Conservation (phyloP, 129 eudicot genomes). For the Artemisia annua region DNA sequence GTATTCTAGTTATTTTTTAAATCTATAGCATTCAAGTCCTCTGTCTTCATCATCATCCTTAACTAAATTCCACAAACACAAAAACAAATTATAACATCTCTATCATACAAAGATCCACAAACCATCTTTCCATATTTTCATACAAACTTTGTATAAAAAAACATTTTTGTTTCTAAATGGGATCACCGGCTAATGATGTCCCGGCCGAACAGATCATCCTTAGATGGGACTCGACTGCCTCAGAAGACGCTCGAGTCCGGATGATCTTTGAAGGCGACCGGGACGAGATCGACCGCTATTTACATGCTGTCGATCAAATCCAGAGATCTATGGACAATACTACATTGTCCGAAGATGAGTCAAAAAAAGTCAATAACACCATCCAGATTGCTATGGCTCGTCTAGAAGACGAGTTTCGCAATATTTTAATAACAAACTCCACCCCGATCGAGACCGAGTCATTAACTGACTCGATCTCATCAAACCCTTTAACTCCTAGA, state of each 20-base stretch:
- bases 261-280: slow-evolving; percentile 80
- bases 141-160: not conserved
- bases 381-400: slow-evolving; percentile 93
- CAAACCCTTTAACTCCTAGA: slow-evolving; percentile 24
- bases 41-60: slow-evolving; percentile 25
- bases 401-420: slow-evolving; percentile 78
- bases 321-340: slow-evolving; percentile 55
- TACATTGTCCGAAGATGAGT: slow-evolving; percentile 39
- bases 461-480: slow-evolving; percentile 35
- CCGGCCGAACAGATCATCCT: slow-evolving; percentile 71
- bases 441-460: slow-evolving; percentile 57
- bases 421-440: slow-evolving; percentile 46
- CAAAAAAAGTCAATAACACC: slow-evolving; percentile 43
- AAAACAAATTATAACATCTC: slow-evolving; percentile 6
- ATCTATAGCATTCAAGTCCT: slow-evolving; percentile 14
- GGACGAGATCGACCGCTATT: slow-evolving; percentile 50
- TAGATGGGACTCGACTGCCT: slow-evolving; percentile 78
- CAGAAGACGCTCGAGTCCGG: slow-evolving; percentile 57
- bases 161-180: not conserved
- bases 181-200: not conserved
- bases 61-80: slow-evolving; percentile 12
- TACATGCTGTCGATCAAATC: slow-evolving; percentile 69
- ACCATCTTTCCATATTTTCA: not conserved
- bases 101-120: slow-evolving; percentile 16
- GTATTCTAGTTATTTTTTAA: slow-evolving; percentile 9